A percentile compares a stretch with the other conserved stretches of the same genome.
Evolutionary conservation across 2,329 filamentous ascomycete species (phyloP).

Genomic region (Fusarium graminum): DNA sequence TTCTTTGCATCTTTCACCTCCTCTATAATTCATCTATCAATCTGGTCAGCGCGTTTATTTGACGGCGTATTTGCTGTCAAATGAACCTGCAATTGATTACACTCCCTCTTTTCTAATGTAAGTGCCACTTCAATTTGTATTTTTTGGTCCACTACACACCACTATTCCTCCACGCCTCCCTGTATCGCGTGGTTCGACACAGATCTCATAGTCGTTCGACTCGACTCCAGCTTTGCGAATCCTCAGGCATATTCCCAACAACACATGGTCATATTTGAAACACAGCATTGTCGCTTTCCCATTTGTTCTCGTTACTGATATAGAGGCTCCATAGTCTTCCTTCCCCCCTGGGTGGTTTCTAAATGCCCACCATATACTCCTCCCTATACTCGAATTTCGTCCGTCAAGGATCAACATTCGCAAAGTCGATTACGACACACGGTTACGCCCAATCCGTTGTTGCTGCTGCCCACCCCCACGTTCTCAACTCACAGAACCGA

Average conservation of each 20-base stretch:
- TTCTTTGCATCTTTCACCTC: conserved; percentile 41
- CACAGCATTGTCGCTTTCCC: conserved; percentile 7
- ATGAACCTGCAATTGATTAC: conserved; percentile 92
- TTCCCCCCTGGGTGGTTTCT: conserved; percentile 76
- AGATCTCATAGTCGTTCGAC: conserved; percentile 50
- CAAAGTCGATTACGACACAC: conserved; percentile 96
- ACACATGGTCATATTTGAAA: conserved; percentile 17
- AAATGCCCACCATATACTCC: conserved; percentile 87
- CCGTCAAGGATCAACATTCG: conserved; percentile 87
- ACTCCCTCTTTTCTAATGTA: conserved; percentile 73
- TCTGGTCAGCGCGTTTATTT: conserved; percentile 85
- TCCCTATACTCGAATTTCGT: conserved; percentile 84
- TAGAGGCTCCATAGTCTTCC: conserved; percentile 58
- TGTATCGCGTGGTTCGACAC: conserved; percentile 47
- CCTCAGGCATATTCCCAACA: conserved; percentile 40
- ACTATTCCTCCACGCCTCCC: conserved; percentile 37
- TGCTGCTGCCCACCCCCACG: conserved; percentile 86
- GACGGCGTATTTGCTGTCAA: conserved; percentile 88
- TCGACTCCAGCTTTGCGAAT: conserved; percentile 32
- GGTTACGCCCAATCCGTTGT: conserved; percentile 98
- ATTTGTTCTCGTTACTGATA: conserved; percentile 45
- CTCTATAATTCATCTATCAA: conserved; percentile 45
- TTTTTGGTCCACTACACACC: conserved; percentile 44
- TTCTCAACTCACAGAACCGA: conserved; percentile 78
- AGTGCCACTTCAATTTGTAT: conserved; percentile 50